A percentile compares a stretch with the other conserved stretches of the same genome.
Conservation (phyloP, 192 early-diverging fungal species). For the Podila minutissima region DNA sequence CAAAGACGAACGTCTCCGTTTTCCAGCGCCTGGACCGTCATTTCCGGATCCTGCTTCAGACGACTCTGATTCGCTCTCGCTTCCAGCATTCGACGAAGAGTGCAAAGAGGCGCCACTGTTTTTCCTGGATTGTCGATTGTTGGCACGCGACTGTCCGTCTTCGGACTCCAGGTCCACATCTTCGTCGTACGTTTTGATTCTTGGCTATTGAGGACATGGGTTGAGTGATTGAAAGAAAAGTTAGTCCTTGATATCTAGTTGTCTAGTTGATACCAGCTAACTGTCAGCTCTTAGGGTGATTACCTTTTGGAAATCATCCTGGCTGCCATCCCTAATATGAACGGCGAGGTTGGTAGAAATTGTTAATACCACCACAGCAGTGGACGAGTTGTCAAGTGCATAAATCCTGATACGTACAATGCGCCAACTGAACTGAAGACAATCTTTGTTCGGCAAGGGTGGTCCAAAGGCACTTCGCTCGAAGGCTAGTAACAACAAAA, state of each 20-base stretch:
- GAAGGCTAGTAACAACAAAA: slow-evolving; percentile 12
- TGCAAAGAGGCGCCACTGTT: slow-evolving; percentile 25
- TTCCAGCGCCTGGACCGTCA: slow-evolving; percentile 33
- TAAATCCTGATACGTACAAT: background rate
- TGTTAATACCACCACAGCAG: slow-evolving; percentile 15
- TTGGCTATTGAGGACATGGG: slow-evolving; percentile 56
- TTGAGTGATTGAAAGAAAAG: background rate
- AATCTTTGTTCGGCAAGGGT: slow-evolving; percentile 39
- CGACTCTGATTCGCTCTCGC: slow-evolving; percentile 36
- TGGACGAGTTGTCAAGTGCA: background rate
- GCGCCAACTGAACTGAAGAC: slow-evolving; percentile 39
- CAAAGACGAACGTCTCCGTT: slow-evolving; percentile 34
- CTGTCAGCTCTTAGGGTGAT: no score
- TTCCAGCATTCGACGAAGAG: slow-evolving; percentile 27
- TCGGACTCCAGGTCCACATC: slow-evolving; percentile 73
- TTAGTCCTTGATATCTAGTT: slow-evolving; percentile 3
- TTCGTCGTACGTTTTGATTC: slow-evolving; percentile 78
- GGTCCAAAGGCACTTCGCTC: slow-evolving; percentile 37
- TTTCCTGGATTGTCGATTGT: slow-evolving; percentile 14
- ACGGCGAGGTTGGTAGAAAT: slow-evolving; percentile 9
- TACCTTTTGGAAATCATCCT: slow-evolving; percentile 27
- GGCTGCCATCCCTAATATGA: slow-evolving; percentile 25
- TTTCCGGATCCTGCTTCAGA: slow-evolving; percentile 18
- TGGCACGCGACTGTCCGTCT: slow-evolving; percentile 19
- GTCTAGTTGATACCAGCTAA: no score